A percentile compares a stretch with the other conserved stretches of the same genome.
These are phyloP conservation scores for Epichloe sylvatica DNA, from an alignment of 2,329 filamentous ascomycete genomes.

Conservation along the genomic window DNA sequence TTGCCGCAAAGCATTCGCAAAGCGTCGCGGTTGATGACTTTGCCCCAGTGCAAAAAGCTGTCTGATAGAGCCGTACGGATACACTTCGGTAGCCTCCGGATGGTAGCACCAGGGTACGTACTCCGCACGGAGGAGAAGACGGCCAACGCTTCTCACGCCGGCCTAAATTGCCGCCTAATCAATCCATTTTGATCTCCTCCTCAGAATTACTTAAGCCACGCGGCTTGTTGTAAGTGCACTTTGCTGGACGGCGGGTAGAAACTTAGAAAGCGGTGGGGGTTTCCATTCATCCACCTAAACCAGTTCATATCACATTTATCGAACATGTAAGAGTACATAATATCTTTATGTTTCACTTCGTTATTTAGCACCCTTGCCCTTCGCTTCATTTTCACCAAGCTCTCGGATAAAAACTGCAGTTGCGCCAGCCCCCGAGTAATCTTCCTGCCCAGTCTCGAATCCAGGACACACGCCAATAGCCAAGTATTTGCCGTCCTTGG, in stretches of 20 bases:
- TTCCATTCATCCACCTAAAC: constrained; percentile 15
- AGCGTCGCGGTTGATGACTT: background rate
- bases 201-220: too few relatives aligned
- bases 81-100: background rate
- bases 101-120: too few relatives aligned
- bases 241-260: too few relatives aligned
- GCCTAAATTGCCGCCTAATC: too few relatives aligned
- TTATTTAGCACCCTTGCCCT: constrained; percentile 64
- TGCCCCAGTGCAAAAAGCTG: background rate
- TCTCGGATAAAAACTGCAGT: constrained; percentile 72
- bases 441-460: constrained; percentile 76
- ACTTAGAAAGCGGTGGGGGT: background rate
- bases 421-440: constrained; percentile 56
- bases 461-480: constrained; percentile 74
- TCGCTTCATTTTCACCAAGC: constrained; percentile 75
- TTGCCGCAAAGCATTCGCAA: background rate
- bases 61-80: background rate
- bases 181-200: too few relatives aligned
- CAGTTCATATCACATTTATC: background rate
- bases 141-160: too few relatives aligned
- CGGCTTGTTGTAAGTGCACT: too few relatives aligned
- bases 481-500: constrained; percentile 59
- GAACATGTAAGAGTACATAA: background rate
- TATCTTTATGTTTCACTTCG: background rate
- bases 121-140: background rate